Evolutionary conservation across 176 grass and related monocot species (phyloP).

Genomic region (Cenchrus purpureus): DNA sequence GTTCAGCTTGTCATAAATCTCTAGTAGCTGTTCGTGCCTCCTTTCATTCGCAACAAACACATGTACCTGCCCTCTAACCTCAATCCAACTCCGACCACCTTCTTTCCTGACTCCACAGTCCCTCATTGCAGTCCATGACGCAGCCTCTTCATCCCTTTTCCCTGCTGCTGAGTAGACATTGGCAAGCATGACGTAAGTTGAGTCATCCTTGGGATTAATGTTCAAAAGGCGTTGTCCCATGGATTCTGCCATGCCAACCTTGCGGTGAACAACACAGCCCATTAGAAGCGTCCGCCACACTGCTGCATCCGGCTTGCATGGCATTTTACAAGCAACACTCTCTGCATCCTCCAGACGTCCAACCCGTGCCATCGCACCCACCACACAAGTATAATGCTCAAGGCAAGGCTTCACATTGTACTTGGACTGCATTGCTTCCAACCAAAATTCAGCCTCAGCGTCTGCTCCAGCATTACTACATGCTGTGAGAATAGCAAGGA

Average conservation of each 20-base stretch:
- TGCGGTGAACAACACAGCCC: slow-evolving; percentile 47
- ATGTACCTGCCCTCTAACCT: slow-evolving; percentile 50
- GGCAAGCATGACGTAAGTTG: slow-evolving; percentile 56
- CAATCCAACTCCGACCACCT: slow-evolving; percentile 59
- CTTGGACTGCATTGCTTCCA: slow-evolving; percentile 44
- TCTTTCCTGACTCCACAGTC: slow-evolving; percentile 61
- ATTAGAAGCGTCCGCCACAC: slow-evolving; percentile 49
- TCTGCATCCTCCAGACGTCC: slow-evolving; percentile 47
- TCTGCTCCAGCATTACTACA: slow-evolving; percentile 56
- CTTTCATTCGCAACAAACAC: slow-evolving; percentile 55
- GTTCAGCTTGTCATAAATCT: slow-evolving; percentile 41
- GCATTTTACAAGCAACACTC: slow-evolving; percentile 37
- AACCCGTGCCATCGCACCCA: slow-evolving; percentile 52
- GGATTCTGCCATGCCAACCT: slow-evolving; percentile 37
- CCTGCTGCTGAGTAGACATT: slow-evolving; percentile 49
- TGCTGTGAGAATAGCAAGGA: slow-evolving; percentile 52
- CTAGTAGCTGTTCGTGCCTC: slow-evolving; percentile 30
- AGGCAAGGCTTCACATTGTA: slow-evolving; percentile 40
- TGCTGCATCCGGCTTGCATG: slow-evolving; percentile 51
- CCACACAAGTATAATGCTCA: slow-evolving; percentile 59
- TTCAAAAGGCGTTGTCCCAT: slow-evolving; percentile 36
- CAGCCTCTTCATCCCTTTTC: slow-evolving; percentile 44
- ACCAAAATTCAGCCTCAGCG: slow-evolving; percentile 34
- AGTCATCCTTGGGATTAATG: slow-evolving; percentile 51
- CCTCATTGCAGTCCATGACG: slow-evolving; percentile 55